phyloP scores from a whole-genome alignment of 2,329 filamentous ascomycete genomes.

The Ascochyta pisi region DNA sequence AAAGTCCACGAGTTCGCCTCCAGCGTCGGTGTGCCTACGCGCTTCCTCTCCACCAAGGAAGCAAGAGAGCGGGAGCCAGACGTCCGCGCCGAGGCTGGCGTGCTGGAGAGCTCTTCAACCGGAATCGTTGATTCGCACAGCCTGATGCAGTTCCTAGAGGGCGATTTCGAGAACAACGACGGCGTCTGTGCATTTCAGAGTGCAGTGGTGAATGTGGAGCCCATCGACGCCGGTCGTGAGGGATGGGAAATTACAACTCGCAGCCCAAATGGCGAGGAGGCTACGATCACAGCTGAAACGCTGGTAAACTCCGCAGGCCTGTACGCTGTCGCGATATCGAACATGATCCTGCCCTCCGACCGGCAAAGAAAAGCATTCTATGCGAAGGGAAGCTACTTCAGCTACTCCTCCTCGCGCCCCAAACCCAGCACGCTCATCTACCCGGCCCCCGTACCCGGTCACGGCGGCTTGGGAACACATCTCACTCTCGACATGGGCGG shows the following conservation, averaged over 20 bases:
- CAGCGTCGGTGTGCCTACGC: constrained; percentile 69
- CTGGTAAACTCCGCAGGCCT: constrained; percentile 88
- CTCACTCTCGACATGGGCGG: constrained; percentile 88
- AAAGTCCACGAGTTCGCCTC: constrained; percentile 62
- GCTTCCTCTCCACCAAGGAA: constrained; percentile 71
- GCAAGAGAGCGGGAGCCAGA: constrained; percentile 72
- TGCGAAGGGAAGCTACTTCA: constrained; percentile 96
- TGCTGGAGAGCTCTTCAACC: constrained; percentile 84
- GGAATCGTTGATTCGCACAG: constrained; percentile 90
- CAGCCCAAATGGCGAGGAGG: constrained; percentile 50
- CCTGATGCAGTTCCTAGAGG: constrained; percentile 81
- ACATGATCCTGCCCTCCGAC: constrained; percentile 73
- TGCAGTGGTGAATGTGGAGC: constrained; percentile 66
- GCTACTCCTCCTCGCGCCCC: constrained; percentile 72
- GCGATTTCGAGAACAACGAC: constrained; percentile 76
- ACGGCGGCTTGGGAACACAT: constrained; percentile 88
- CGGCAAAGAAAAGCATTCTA: constrained; percentile 71
- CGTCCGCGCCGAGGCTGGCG: constrained; percentile 73
- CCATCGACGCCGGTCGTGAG: constrained; percentile 57
- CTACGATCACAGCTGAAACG: constrained; percentile 73
- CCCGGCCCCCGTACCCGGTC: constrained; percentile 81
- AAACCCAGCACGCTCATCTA: constrained; percentile 79
- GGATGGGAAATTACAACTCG: constrained; percentile 75
- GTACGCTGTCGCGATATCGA: constrained; percentile 76
- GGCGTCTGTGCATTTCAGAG: constrained; percentile 77